Base-by-base conservation (phyloP, 768 basidiomycete species). In the Rhizopogon sp. region DNA sequence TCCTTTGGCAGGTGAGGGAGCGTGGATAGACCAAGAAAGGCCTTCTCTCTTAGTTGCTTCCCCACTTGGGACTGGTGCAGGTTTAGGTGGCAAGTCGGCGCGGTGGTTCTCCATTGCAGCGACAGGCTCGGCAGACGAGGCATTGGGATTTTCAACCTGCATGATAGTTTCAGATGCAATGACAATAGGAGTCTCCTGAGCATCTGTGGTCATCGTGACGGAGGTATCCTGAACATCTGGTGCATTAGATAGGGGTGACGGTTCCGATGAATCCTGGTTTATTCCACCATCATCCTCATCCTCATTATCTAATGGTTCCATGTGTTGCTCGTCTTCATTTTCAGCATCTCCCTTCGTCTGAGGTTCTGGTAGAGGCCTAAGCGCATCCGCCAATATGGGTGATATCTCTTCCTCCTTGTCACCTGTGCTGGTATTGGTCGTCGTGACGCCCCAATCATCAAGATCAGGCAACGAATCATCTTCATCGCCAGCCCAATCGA, bases 401-500 rank as follows among this genome's bases (percentile, higher is more conserved):
- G 88, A 88, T 44, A 88, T 86, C 53, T 74, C 70, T 43, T 77
- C 76, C 43, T 51, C 60, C 40, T 66, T 61, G 67, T 62, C 64
- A 65, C 68, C 58, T 13, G 45, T 43, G 5, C 41, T 43, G 31
- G 55, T 57, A 53, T 71, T 68, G 17, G 68, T 70, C 16, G 83
- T 75, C 17, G 76, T 76, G 43, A 90, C 80, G 17, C 85, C 89
- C 91, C 91, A 93, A 64, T 93, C 91, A 65, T 93, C 82, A 28
- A 93, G 76, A 69, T 90, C 88, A 5, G 91, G 90, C 2, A 93
- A 74, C 58, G 80, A 84, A 57, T 82, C 80, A 58, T 93, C 90
- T 54, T 93, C 90, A 60, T 92, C 89, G 37, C 86, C 87, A 41
- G 91, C 91, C 91, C 91, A 93, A 69, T 93, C 90, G 55, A 92